Evolutionary conservation across 805 yeast genomes (phyloP), one percentile per base, ranked within the genome.

Genomic region (Nakazawaea holstii): DNA sequence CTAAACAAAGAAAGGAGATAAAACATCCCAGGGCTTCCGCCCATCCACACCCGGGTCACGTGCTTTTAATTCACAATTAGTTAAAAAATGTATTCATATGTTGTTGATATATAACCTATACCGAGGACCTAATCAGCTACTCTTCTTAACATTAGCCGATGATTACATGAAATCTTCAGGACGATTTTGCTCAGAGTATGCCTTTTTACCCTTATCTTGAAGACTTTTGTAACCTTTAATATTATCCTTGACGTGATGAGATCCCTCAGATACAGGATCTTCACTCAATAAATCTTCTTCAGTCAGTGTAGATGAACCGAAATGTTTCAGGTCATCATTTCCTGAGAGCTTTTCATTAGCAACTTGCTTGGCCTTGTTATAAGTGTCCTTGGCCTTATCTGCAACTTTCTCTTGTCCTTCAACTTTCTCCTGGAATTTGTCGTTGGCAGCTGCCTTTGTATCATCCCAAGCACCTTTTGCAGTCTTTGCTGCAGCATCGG

Each of bases 121-220:
- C 3, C 24, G 24, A 20, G 5, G 5, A 3, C 24, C 24, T 20
- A 20, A 3, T 5, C 24, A 20, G 24, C 24, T 20, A 20, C 5
- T 20, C 24, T 20, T 20, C 24, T 3, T 20, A 20, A 20, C 3
- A 3, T 5, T 20, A 20, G 24, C 24, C 24, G 24, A 20, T 3
- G 3, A n/a, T 55, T 59, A 69, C 30, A 70, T 55, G n/a, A 66
- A 75, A 54, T 73, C 77, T 36, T 72, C 76, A 6, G 76, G 74
- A 45, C 77, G 64, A 55, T 67, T 64, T 55, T 73, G 76, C 56
- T 72, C 76, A 35, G 56, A 50, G 53, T 72, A 75, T 17, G 63
- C 61, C 52, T 70, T 65, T 43, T 62, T 36, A 11, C 76, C 77
- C 55, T 70, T 72, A 48, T 72, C 73, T 56, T 70, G 72, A 52